Percentiles rank a stretch among this genome's conserved stretches.
phyloP scores from a whole-genome alignment of 2,329 filamentous ascomycete genomes.

The Cylindrodendrum hubeiense region DNA sequence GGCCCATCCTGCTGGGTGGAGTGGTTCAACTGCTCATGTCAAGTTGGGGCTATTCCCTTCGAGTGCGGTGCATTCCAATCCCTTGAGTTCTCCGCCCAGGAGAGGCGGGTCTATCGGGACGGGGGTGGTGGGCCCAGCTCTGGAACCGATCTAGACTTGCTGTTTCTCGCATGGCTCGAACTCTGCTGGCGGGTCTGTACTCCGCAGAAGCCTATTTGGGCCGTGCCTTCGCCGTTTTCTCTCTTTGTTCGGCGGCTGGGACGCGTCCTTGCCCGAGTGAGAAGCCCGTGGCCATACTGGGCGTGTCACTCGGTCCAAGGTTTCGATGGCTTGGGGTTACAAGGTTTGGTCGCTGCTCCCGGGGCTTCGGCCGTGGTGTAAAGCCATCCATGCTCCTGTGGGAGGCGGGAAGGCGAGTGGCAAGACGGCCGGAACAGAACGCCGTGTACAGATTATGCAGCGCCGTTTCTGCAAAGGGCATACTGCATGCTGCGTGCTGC shows the following conservation, averaged over 20 bases:
- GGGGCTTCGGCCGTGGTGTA: neutral
- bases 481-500: neutral
- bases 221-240: slow-evolving; percentile 1
- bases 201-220: slow-evolving; percentile 16
- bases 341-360: slow-evolving; percentile 21
- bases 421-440: neutral
- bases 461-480: neutral
- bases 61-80: slow-evolving; percentile 17
- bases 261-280: neutral
- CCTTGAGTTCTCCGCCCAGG: slow-evolving; percentile 13
- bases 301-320: neutral
- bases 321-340: neutral
- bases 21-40: slow-evolving; percentile 15
- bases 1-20: slow-evolving; percentile 8
- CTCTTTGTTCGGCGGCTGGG: neutral
- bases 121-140: neutral
- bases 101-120: slow-evolving; percentile 4
- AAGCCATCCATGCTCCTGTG: neutral
- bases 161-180: slow-evolving; percentile 9
- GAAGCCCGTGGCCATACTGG: neutral
- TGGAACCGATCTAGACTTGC: slow-evolving; percentile 17
- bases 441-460: neutral
- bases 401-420: neutral
- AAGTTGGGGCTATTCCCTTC: slow-evolving; percentile 10
- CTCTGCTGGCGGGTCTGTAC: neutral